Evolutionary conservation across 2,329 filamentous ascomycete species (phyloP), one percentile per base, ranked within the genome.

Genomic region (Byssochlamys sp.): DNA sequence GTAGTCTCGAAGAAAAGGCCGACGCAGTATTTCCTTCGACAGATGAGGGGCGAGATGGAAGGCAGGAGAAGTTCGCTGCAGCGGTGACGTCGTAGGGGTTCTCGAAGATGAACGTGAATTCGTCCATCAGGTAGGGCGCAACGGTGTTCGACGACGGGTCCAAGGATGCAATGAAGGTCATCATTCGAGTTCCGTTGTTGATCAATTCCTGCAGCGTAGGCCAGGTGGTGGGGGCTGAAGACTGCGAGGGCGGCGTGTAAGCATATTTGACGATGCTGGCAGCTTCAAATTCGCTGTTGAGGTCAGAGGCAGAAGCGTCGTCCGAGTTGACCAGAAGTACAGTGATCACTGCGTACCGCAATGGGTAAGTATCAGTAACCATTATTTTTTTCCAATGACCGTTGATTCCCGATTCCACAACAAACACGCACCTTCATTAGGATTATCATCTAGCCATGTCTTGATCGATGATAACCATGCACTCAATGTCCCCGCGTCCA

Each of bases 121-220:
- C 73, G 52, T 74, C 67, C 71, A 77, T 71, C 10, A 77, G 69
- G 60, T 77, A 77, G 7, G 72, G 62, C n/a, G 76, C 76, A 14
- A 64, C 64, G 0, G 72, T 58, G 48, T 68, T 67, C 35, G 61
- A 63, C 52, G 68, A 71, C 2, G 69, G 60, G 52, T 63, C 62
- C 25, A 77, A 52, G 7, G 80, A 80, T 14, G 87, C 84, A 59
- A 90, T 77, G 63, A 91, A 91, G 52, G 82, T 81, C 63, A 91
- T 80, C 3, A 91, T 74, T 1, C 88, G 82, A 3, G 80, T 87
- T 64, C 80, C 79, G 59, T 81, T 77, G 59, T 76, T 72, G 68
- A 91, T 91, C 73, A 91, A 81, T 31, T 77, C 72, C 65, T 84
- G 78, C n/a, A 91, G 79, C 0, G 88, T 90, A 0, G 87, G 88